Conservation (phyloP, 116 monocot species). For the Zostera marina region DNA sequence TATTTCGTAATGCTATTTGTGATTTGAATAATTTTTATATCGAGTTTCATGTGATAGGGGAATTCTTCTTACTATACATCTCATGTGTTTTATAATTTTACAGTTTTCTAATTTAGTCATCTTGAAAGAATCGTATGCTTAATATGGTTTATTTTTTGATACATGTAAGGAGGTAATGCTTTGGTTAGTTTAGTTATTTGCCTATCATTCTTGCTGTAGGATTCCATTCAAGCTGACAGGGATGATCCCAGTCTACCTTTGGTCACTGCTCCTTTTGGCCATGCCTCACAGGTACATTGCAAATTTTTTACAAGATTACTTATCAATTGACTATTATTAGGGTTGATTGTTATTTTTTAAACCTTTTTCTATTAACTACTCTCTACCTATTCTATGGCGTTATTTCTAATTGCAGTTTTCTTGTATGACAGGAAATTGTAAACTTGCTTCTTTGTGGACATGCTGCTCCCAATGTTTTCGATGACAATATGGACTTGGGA, state of each 20-base stretch:
- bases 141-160: background rate
- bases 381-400: too few relatives aligned
- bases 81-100: background rate
- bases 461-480: conserved; percentile 94
- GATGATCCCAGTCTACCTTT: conserved; percentile 82
- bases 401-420: too few relatives aligned
- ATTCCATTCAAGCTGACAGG: conserved; percentile 71
- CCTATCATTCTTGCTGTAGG: conserved; percentile 20
- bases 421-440: conserved; percentile 67
- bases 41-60: background rate
- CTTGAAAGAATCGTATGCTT: background rate
- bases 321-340: too few relatives aligned
- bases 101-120: background rate
- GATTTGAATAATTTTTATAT: background rate
- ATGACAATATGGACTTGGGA: conserved; percentile 89
- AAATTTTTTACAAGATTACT: background rate
- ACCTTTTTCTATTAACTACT: too few relatives aligned
- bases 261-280: conserved; percentile 96
- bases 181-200: background rate
- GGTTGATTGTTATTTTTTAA: too few relatives aligned
- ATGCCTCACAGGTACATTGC: conserved; percentile 90
- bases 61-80: background rate
- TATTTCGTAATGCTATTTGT: background rate
- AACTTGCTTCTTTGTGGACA: conserved; percentile 84
- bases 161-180: background rate